A percentile compares a stretch with the other conserved stretches of the same genome.
These are phyloP conservation scores for Klebsormidium nitens DNA, from an alignment of 139 green algal genomes.

Conservation along the genomic window DNA sequence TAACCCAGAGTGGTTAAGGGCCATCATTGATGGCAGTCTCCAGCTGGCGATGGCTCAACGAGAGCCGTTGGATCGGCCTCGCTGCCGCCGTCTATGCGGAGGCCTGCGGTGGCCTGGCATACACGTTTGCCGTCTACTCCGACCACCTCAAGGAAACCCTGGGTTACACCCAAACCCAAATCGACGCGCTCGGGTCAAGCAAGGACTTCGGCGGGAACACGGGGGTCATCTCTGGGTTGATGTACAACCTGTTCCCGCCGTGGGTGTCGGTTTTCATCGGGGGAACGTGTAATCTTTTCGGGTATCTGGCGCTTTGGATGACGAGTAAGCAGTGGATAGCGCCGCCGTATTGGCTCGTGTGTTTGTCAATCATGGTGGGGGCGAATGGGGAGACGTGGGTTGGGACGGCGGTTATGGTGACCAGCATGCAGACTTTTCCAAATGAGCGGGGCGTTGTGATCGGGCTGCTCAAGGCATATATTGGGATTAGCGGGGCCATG, in stretches of 20 bases:
- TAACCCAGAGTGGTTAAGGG: too few species aligned
- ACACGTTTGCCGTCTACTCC: slow-evolving; percentile 39
- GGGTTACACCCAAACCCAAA: slow-evolving; percentile 15
- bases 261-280: slow-evolving; percentile 29
- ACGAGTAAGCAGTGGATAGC: not conserved
- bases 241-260: slow-evolving; percentile 27
- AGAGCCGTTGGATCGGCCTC: too few species aligned
- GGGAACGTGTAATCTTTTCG: slow-evolving; percentile 20
- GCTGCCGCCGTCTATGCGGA: too few species aligned
- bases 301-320: slow-evolving; percentile 12
- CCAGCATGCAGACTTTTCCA: slow-evolving; percentile 73
- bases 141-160: slow-evolving; percentile 25
- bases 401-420: slow-evolving; percentile 65
- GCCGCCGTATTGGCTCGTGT: not conserved
- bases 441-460: slow-evolving; percentile 63
- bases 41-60: too few species aligned
- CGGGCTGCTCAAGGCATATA: slow-evolving; percentile 64
- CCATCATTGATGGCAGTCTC: too few species aligned
- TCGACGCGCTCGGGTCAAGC: slow-evolving; percentile 22
- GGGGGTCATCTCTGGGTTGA: slow-evolving; percentile 30
- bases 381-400: slow-evolving; percentile 61
- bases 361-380: slow-evolving; percentile 28
- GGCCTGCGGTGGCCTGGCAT: slow-evolving; percentile 12
- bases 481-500: slow-evolving; percentile 45
- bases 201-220: slow-evolving; percentile 39